Base-by-base conservation (phyloP, 805 yeast species). In the Candida golubevii region DNA sequence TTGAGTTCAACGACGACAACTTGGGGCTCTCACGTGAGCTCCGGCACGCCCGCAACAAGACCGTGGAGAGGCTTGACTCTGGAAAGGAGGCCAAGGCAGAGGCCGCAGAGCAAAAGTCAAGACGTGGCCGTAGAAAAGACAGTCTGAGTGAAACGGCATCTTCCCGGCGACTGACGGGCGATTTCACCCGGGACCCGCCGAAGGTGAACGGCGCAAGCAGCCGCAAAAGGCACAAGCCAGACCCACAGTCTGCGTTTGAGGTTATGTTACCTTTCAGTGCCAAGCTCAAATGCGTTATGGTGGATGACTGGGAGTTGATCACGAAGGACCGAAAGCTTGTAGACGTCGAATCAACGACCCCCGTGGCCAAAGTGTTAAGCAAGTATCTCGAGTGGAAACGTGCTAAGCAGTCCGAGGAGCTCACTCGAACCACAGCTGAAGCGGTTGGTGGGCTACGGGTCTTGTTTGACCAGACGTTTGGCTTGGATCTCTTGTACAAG, bases 251-350 rank as follows among this genome's bases (percentile, higher is more conserved):
- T 60, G 70, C 36, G 6, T 51, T 49, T 38, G 85, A 84, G 54
- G 72, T 88, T 14, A 61, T 67, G 36, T 55, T 88, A 12, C 66
- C 67, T 11, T 77, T 90, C 7, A 86, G 91, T 1, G 80, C 81
- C 39, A 65, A 72, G 28, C 68, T 91, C 45, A 90, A 89, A 61
- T 68, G 83, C 6, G 56, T 82, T 3, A 67, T 91, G 33, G 95
- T 90, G 1, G 89, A 88, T 61, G 98, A 91, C 67, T 91, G 98
- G 99, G 97, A 91, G 62, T 73, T 72, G 53, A 75, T 91, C 30
- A 89, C 98, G 1, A 86, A 85, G 54, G 86, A 88, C 53, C 83
- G 83, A 41, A 80, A 82, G 60, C 62, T 88, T 35, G 77, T 87
- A 3, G 65, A 75, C 26, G 61, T 90, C 35, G 97, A 97, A 0